These are phyloP conservation scores for Xylariomycetidae sp. DNA, from an alignment of 2,329 filamentous ascomycete genomes.

Conservation along the genomic window DNA sequence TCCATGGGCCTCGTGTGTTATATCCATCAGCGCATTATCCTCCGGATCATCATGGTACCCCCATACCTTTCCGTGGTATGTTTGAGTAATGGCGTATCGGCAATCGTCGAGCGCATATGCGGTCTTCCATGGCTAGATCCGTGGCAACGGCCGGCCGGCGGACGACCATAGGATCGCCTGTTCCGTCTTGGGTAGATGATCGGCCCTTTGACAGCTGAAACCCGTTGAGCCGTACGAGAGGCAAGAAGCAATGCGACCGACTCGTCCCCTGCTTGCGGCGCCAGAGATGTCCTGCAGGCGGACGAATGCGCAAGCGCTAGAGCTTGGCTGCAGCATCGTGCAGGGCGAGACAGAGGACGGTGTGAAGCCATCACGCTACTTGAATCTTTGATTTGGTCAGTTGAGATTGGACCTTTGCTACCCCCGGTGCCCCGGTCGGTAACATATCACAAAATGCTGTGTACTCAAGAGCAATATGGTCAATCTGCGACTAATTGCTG, in stretches of 20 bases:
- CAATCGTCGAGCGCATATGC: slow-evolving; percentile 21
- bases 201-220: slow-evolving; percentile 18
- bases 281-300: slow-evolving; percentile 22
- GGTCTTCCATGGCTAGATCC: slow-evolving; percentile 26
- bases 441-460: slow-evolving; percentile 17
- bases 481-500: no score
- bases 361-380: slow-evolving; percentile 21
- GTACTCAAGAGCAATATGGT: slow-evolving; percentile 12
- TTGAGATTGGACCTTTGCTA: no score
- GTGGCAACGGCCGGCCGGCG: slow-evolving; percentile 16
- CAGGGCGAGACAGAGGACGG: slow-evolving; percentile 20
- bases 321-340: slow-evolving; percentile 28
- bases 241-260: slow-evolving; percentile 12
- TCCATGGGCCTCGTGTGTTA: no score
- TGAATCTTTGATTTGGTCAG: slow-evolving; percentile 22
- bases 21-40: slow-evolving; percentile 15
- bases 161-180: slow-evolving; percentile 6
- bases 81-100: slow-evolving; percentile 3
- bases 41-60: slow-evolving; percentile 15
- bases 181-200: slow-evolving; percentile 16
- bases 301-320: slow-evolving; percentile 25
- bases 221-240: slow-evolving; percentile 4
- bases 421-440: slow-evolving; percentile 9
- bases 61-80: slow-evolving; percentile 8
- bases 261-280: slow-evolving; percentile 13